Percentiles rank a stretch among this genome's conserved stretches.
Conservation (phyloP, 164 flowering plant species). For the Chimonanthus salicifolius region DNA sequence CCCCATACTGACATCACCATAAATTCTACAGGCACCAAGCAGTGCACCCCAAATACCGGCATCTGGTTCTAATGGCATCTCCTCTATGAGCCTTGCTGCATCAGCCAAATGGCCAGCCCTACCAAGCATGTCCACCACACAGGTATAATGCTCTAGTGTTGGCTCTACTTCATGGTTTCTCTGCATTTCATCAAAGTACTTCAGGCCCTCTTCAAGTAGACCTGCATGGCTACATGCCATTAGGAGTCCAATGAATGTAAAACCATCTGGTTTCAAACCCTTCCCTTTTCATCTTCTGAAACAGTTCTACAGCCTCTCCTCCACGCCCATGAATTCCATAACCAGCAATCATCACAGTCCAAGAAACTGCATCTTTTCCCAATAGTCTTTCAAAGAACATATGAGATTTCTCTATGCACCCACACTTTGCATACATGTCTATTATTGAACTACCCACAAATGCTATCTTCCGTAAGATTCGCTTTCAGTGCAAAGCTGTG, state of each 20-base stretch:
- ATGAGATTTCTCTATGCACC: slow-evolving; percentile 41
- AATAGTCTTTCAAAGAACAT: slow-evolving; percentile 34
- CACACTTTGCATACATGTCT: slow-evolving; percentile 68
- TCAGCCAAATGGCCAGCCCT: slow-evolving; percentile 50
- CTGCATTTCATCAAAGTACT: slow-evolving; percentile 25
- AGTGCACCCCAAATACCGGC: slow-evolving; percentile 56
- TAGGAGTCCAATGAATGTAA: slow-evolving; percentile 46
- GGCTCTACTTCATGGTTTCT: slow-evolving; percentile 32
- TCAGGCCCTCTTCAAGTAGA: slow-evolving; percentile 36
- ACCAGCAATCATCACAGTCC: slow-evolving; percentile 57
- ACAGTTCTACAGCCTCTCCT: slow-evolving; percentile 37
- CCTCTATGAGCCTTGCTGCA: slow-evolving; percentile 38
- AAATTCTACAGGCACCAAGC: slow-evolving; percentile 51
- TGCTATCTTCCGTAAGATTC: slow-evolving; percentile 25
- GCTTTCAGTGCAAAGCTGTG: slow-evolving; percentile 51
- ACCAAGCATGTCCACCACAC: slow-evolving; percentile 64
- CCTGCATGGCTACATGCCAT: slow-evolving; percentile 61
- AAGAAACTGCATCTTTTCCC: slow-evolving; percentile 41
- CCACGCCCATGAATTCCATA: slow-evolving; percentile 58
- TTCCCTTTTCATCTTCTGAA: slow-evolving; percentile 34
- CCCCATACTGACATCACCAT: slow-evolving; percentile 38
- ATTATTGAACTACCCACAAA: slow-evolving; percentile 45
- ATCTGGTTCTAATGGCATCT: slow-evolving; percentile 57
- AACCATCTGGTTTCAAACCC: slow-evolving; percentile 42
- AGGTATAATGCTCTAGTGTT: slow-evolving; percentile 55